These are phyloP conservation scores for Tylopilus subfusipes DNA, from an alignment of 768 basidiomycete genomes.

Conservation along the genomic window DNA sequence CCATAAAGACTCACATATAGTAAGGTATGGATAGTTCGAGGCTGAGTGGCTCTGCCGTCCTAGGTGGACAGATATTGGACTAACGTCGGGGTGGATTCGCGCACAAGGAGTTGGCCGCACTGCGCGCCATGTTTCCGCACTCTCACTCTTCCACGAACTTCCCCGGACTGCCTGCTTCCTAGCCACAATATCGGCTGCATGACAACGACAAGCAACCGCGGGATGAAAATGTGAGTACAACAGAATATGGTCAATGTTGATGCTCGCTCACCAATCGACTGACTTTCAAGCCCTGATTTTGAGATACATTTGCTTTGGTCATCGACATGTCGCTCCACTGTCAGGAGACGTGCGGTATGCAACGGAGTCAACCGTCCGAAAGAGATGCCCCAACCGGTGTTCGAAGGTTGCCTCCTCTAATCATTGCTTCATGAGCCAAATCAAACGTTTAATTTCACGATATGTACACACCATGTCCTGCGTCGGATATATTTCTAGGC, in stretches of 20 bases:
- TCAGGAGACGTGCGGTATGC: not conserved
- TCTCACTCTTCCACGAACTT: constrained; percentile 15
- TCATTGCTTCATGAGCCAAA: constrained; percentile 2
- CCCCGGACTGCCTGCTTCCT: constrained; percentile 43
- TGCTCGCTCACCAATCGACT: constrained; percentile 5
- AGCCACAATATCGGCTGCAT: constrained; percentile 41
- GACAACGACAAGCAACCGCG: constrained; percentile 21
- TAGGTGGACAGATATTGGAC: not conserved
- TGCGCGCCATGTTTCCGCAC: constrained; percentile 14
- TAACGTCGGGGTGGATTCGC: not conserved
- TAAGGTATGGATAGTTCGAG: constrained; percentile 23
- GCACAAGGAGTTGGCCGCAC: constrained; percentile 14
- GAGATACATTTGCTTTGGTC: not conserved
- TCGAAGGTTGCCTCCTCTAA: constrained; percentile 3
- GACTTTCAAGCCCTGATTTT: not conserved
- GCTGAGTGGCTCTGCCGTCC: constrained; percentile 5
- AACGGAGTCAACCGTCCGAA: constrained; percentile 22
- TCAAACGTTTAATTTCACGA: not conserved
- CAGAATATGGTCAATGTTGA: not conserved
- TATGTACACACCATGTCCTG: constrained; percentile 10
- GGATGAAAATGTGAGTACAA: constrained; percentile 29
- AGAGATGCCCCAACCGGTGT: constrained; percentile 14
- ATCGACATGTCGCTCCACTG: not conserved
- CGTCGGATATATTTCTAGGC: constrained; percentile 39
- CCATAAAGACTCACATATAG: constrained; percentile 25